Evolutionary conservation across 257 asterid genomes (phyloP), one percentile per base, ranked within the genome.

Genomic region (Schizonepeta tenuifolia): DNA sequence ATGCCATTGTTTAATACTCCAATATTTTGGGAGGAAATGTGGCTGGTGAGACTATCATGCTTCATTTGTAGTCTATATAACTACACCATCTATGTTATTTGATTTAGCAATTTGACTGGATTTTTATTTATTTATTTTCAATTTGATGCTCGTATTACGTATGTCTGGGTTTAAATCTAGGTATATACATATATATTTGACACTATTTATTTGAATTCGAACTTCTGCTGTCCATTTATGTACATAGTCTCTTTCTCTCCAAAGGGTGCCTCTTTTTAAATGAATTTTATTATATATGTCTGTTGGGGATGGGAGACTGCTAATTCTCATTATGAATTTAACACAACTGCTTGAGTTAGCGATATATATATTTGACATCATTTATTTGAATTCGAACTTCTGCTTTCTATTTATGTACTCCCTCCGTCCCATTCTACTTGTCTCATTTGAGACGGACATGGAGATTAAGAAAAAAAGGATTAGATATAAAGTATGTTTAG

Each of bases 331-430:
- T 18, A 2, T 13, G 53, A 36, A 36, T 1, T 69, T 41, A 38
- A 59, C 53, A 53, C 50, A 31, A 0, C 21, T 64, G 49, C 54
- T 66, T 55, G 40, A 43, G 65, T 61, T 35, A 35, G 70, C 17
- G 40, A 22, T n/a, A n/a, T n/a, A n/a, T n/a, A n/a, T n/a, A n/a
- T n/a, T n/a, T n/a, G n/a, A n/a, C n/a, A n/a, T n/a, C n/a, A n/a
- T n/a, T n/a, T n/a, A n/a, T n/a, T n/a, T n/a, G n/a, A n/a, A n/a
- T n/a, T n/a, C n/a, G n/a, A n/a, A n/a, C n/a, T n/a, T n/a, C n/a
- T n/a, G n/a, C n/a, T n/a, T n/a, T n/a, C n/a, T n/a, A n/a, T n/a
- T n/a, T n/a, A n/a, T n/a, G n/a, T n/a, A n/a, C n/a, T n/a, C n/a
- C n/a, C n/a, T n/a, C n/a, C n/a, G n/a, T n/a, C n/a, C n/a, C n/a